These are phyloP conservation scores for Hanseniaspora valbyensis DNA, from an alignment of 805 yeast species.

Conservation along the genomic window DNA sequence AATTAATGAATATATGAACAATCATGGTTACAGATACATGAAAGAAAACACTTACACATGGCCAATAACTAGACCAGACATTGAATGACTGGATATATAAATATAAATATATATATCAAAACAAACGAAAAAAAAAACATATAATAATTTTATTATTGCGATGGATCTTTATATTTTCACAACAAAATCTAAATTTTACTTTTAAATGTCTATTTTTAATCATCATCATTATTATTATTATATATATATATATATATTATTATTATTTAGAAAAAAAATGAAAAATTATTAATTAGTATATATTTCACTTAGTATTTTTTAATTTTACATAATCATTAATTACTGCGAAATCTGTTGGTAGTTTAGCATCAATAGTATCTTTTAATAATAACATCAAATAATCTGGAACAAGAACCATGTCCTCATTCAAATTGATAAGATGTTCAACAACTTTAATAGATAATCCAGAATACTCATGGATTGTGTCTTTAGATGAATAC, in stretches of 20 bases:
- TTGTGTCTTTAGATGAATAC: constrained; percentile 29
- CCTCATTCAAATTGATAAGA: constrained; percentile 70
- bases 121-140: neutral
- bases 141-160: neutral
- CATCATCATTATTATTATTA: constrained; percentile 21
- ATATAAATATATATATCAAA: neutral
- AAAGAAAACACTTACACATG: constrained; percentile 65
- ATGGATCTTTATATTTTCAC: too few species aligned
- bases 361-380: constrained; percentile 21
- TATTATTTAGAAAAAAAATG: too few species aligned
- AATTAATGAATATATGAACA: constrained; percentile 48
- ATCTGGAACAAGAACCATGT: constrained; percentile 63
- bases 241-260: constrained; percentile 20
- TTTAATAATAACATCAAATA: constrained; percentile 45
- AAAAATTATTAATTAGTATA: too few species aligned
- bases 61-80: constrained; percentile 61
- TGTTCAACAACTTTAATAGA: constrained; percentile 86
- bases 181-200: too few species aligned
- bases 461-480: constrained; percentile 43
- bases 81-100: too few species aligned
- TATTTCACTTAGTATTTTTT: constrained; percentile 18
- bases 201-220: constrained; percentile 14
- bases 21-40: constrained; percentile 64
- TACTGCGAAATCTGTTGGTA: constrained; percentile 17
- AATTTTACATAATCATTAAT: constrained; percentile 23